These are phyloP conservation scores for Amaranthus cruentus DNA, from an alignment of 148 eudicot species.

Conservation along the genomic window DNA sequence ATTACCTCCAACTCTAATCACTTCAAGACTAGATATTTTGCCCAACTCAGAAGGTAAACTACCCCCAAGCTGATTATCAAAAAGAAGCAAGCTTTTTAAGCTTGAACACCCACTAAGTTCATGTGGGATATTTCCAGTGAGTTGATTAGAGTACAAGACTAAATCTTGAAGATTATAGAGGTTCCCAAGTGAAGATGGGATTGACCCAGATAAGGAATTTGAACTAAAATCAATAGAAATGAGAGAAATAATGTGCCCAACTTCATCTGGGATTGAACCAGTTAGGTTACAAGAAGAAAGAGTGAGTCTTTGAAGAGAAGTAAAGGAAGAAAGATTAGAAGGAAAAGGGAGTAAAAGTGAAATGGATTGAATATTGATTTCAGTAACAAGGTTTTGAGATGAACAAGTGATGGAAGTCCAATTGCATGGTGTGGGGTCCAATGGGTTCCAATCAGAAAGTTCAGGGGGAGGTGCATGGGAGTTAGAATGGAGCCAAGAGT, in stretches of 20 bases:
- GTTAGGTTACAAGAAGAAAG: slow-evolving; percentile 46
- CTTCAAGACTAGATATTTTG: slow-evolving; percentile 27
- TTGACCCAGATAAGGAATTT: slow-evolving; percentile 39
- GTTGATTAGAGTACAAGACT: slow-evolving; percentile 48
- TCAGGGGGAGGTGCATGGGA: slow-evolving; percentile 12
- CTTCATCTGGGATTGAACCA: slow-evolving; percentile 47
- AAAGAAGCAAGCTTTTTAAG: slow-evolving; percentile 35
- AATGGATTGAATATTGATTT: slow-evolving; percentile 40
- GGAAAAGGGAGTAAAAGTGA: slow-evolving; percentile 40
- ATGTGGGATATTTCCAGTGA: slow-evolving; percentile 45
- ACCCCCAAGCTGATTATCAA: slow-evolving; percentile 46
- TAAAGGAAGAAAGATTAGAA: slow-evolving; percentile 37
- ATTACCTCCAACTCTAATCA: slow-evolving; percentile 49
- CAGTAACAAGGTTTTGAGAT: slow-evolving; percentile 24
- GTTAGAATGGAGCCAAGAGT: slow-evolving; percentile 39
- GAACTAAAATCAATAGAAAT: slow-evolving; percentile 42
- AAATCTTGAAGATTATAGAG: slow-evolving; percentile 43
- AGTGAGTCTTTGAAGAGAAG: slow-evolving; percentile 27
- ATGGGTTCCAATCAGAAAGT: slow-evolving; percentile 38
- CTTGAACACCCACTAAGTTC: slow-evolving; percentile 35
- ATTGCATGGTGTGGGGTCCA: slow-evolving; percentile 42
- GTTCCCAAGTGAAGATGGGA: slow-evolving; percentile 40
- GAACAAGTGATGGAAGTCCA: slow-evolving; percentile 45
- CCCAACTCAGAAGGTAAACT: slow-evolving; percentile 42
- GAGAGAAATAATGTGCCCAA: slow-evolving; percentile 31